These are phyloP conservation scores for Luffa aegyptiaca DNA, from an alignment of 306 rosid genomes.

Conservation along the genomic window DNA sequence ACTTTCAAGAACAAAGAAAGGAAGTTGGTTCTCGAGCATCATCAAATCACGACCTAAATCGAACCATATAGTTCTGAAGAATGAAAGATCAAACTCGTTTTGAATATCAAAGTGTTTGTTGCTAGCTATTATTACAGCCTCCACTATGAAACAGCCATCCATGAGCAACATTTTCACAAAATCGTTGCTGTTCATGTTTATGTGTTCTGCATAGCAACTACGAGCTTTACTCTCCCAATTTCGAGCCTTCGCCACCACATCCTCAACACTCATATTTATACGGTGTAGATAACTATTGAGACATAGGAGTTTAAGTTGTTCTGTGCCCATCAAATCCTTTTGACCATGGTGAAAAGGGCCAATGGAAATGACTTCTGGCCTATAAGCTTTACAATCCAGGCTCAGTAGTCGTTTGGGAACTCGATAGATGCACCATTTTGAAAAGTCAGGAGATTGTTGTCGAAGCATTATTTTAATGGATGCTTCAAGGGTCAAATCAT, in stretches of 20 bases:
- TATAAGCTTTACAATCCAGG: not conserved
- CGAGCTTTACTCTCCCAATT: not conserved
- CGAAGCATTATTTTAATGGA: not conserved
- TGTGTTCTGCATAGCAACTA: not conserved
- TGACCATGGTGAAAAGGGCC: not conserved
- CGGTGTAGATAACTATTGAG: not conserved
- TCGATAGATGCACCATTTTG: not conserved
- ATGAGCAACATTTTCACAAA: not conserved
- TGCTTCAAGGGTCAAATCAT: not conserved
- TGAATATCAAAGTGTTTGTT: not conserved
- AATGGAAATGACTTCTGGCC: not conserved
- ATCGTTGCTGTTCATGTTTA: not conserved
- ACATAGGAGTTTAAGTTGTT: not conserved
- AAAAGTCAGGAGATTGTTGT: not conserved
- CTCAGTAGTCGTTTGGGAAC: not conserved
- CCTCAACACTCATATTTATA: not conserved
- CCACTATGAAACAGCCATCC: not conserved
- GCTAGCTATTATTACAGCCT: not conserved
- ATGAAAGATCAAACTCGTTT: not conserved
- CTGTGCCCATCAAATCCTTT: not conserved
- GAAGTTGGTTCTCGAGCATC: not conserved
- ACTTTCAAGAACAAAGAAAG: not conserved
- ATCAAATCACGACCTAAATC: not conserved
- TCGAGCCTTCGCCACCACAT: not conserved
- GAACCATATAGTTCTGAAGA: not conserved